Conservation (phyloP, 305 asterid species). For the Solanum hybrid region DNA sequence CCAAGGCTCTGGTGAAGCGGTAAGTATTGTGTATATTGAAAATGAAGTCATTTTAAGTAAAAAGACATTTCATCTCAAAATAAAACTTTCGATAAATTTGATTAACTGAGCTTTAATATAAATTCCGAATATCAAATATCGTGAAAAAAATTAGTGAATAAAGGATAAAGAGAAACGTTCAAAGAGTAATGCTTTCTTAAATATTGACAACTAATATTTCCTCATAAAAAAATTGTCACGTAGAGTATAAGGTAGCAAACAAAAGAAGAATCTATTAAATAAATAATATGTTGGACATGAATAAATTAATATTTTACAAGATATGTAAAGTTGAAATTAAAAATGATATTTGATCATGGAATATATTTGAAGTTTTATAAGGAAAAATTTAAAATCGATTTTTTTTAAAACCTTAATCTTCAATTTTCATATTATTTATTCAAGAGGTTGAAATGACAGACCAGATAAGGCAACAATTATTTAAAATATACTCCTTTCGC, state of each 20-base stretch:
- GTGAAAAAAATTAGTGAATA: not conserved
- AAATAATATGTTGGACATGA: not conserved
- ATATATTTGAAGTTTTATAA: not conserved
- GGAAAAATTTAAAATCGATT: not conserved
- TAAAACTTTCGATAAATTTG: not conserved
- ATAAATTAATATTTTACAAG: not conserved
- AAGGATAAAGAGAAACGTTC: not conserved
- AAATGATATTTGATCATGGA: not conserved
- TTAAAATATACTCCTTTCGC: not conserved
- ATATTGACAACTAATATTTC: not conserved
- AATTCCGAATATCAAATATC: not conserved
- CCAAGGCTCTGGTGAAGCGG: accelerated
- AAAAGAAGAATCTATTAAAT: not conserved
- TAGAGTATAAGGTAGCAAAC: not conserved
- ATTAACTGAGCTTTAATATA: not conserved
- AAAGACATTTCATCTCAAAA: not conserved
- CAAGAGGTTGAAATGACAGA: not conserved
- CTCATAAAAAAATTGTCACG: not conserved
- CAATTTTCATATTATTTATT: not conserved
- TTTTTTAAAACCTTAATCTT: not conserved
- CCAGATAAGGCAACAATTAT: not conserved
- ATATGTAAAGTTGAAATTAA: not conserved
- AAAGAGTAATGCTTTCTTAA: not conserved
- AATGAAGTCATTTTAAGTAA: not conserved
- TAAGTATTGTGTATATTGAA: not conserved